These are phyloP conservation scores for Tephrocybe sp. DNA, from an alignment of 768 basidiomycete species.

Conservation along the genomic window DNA sequence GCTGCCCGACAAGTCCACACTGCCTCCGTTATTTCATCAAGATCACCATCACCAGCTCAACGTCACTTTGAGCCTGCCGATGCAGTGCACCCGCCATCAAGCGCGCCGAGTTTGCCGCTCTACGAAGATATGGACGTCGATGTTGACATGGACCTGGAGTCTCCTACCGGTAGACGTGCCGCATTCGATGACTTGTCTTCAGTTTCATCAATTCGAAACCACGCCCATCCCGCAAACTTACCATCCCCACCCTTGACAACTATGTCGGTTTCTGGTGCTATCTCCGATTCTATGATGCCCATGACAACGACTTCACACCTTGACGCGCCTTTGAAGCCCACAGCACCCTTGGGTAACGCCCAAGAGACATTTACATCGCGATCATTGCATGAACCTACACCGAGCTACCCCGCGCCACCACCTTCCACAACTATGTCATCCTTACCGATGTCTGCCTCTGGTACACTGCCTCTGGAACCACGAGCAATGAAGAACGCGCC, in stretches of 20 bases:
- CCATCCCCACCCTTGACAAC: background rate
- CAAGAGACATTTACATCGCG: background rate
- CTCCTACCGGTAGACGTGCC: slow-evolving; percentile 15
- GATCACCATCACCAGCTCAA: slow-evolving; percentile 5
- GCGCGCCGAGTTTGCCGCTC: background rate
- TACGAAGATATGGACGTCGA: slow-evolving; percentile 23
- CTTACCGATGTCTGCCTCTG: slow-evolving; percentile 11
- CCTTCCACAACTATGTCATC: background rate
- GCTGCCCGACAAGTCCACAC: slow-evolving; percentile 4
- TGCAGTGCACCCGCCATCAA: background rate
- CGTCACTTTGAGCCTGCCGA: background rate
- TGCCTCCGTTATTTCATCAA: slow-evolving; percentile 11
- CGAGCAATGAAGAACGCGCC: slow-evolving; percentile 38
- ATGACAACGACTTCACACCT: background rate
- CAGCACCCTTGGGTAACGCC: background rate
- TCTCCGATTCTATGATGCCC: background rate
- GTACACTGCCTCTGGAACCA: slow-evolving; percentile 33
- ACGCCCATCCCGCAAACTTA: background rate
- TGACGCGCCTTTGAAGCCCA: background rate
- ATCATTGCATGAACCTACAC: background rate
- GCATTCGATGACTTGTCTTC: slow-evolving; percentile 1
- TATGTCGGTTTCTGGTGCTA: background rate
- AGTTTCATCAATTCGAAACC: background rate
- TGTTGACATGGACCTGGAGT: slow-evolving; percentile 32
- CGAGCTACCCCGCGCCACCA: background rate